phyloP scores from a whole-genome alignment of 163 green algal genomes.

The Chloromonas sp. region DNA sequence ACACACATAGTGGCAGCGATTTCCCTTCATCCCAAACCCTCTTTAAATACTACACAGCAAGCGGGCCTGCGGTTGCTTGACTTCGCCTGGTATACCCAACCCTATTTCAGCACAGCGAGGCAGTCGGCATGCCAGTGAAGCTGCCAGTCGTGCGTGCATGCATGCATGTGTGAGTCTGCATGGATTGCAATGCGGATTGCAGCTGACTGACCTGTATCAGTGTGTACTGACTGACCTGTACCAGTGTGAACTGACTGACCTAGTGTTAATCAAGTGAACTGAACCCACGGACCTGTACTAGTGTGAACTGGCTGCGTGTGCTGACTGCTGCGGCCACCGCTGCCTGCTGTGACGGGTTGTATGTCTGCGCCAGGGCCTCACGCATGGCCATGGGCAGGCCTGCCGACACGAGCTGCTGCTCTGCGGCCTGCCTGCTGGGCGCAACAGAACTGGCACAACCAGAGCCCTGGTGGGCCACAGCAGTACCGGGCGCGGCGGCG shows the following conservation, averaged over 20 bases:
- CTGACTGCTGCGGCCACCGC: background rate
- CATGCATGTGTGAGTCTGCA: background rate
- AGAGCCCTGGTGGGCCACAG: background rate
- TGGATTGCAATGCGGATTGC: background rate
- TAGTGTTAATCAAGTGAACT: background rate
- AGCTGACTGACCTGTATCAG: background rate
- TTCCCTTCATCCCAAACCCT: background rate
- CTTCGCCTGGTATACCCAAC: too few relatives aligned
- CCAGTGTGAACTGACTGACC: background rate
- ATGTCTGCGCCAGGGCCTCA: conserved; percentile 15
- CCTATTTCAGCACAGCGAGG: too few relatives aligned
- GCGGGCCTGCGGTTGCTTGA: too few relatives aligned
- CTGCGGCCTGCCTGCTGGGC: background rate
- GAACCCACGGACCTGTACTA: background rate
- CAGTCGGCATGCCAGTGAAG: background rate
- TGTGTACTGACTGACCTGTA: background rate
- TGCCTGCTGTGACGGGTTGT: conserved; percentile 39
- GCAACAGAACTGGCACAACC: background rate
- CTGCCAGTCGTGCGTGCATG: background rate
- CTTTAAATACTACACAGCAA: background rate
- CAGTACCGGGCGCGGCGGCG: background rate
- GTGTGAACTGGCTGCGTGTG: background rate
- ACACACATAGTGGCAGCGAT: background rate
- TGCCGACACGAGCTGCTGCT: background rate
- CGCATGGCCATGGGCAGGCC: background rate